Evolutionary conservation across 495 filamentous ascomycete genomes (phyloP).

Genomic region (Lophiostoma macrostomum): DNA sequence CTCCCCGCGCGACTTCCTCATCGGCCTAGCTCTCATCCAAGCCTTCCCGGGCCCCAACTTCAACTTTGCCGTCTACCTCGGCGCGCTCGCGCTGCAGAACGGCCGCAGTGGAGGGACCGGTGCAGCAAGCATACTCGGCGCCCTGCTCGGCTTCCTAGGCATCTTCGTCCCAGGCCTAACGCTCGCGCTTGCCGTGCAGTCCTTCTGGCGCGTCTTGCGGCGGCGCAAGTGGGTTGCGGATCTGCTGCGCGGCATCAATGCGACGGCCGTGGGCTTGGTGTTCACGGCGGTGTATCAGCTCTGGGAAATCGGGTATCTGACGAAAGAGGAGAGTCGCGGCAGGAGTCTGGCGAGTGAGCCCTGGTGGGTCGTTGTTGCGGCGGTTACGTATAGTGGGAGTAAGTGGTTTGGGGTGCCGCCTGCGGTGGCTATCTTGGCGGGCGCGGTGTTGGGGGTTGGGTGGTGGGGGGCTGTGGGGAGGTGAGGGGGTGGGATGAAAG

Average conservation of each 20-base stretch:
- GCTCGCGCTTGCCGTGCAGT: conserved; percentile 64
- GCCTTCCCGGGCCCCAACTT: conserved; percentile 85
- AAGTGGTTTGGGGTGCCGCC: conserved; percentile 60
- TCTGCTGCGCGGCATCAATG: conserved; percentile 67
- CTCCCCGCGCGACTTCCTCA: conserved; percentile 70
- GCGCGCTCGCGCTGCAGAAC: conserved; percentile 54
- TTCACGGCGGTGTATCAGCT: conserved; percentile 85
- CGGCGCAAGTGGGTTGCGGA: conserved; percentile 53
- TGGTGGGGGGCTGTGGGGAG: conserved; percentile 60
- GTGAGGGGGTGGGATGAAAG: not conserved
- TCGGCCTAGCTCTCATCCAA: conserved; percentile 80
- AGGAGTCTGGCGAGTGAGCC: conserved; percentile 61
- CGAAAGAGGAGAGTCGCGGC: conserved; percentile 46
- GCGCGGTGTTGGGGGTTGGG: conserved; percentile 61
- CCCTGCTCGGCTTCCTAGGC: conserved; percentile 62
- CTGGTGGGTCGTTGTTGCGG: conserved; percentile 70
- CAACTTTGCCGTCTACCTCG: conserved; percentile 81
- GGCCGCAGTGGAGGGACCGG: too few relatives aligned
- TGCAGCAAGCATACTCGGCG: conserved; percentile 52
- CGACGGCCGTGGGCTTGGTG: conserved; percentile 72
- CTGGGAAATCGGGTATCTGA: conserved; percentile 74
- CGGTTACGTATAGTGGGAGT: conserved; percentile 60
- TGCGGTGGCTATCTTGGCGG: conserved; percentile 61
- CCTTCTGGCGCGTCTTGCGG: conserved; percentile 64
- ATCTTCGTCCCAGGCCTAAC: conserved; percentile 73